phyloP scores from a whole-genome alignment of 1,284 basidiomycete genomes.

The Leccinum proliferum region DNA sequence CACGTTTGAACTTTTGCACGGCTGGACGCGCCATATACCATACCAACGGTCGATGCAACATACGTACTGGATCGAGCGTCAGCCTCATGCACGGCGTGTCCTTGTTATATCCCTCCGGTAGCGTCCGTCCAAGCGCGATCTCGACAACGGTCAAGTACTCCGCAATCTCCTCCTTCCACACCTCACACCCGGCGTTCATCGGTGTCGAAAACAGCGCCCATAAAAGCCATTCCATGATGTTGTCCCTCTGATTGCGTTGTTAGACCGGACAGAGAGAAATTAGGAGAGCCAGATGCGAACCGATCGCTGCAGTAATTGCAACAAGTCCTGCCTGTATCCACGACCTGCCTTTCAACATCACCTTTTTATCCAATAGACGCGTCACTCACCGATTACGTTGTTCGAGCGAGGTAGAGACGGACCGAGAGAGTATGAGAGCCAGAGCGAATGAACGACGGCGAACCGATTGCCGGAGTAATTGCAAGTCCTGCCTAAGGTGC shows the following conservation, averaged over 20 bases:
- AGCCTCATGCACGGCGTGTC: slow-evolving; percentile 43
- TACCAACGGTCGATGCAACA: slow-evolving; percentile 49
- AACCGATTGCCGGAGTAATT: no score
- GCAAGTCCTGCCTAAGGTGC: no score
- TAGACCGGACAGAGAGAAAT: no score
- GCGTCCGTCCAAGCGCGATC: slow-evolving; percentile 31
- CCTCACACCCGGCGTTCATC: slow-evolving; percentile 26
- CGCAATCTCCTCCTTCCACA: slow-evolving; percentile 45
- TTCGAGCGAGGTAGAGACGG: no score
- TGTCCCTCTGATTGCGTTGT: slow-evolving; percentile 32
- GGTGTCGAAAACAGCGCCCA: slow-evolving; percentile 53
- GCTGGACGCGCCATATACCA: slow-evolving; percentile 52
- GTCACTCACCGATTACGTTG: no score
- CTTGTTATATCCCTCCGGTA: slow-evolving; percentile 35
- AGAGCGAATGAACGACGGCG: no score
- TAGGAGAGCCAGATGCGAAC: no score
- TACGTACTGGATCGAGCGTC: slow-evolving; percentile 50
- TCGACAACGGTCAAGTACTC: slow-evolving; percentile 39
- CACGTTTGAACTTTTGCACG: background rate
- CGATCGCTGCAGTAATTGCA: no score
- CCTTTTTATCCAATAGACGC: no score
- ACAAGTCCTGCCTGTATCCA: no score
- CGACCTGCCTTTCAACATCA: no score
- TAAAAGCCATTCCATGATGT: slow-evolving; percentile 56
- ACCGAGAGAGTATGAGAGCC: no score